phyloP scores from a whole-genome alignment of 1,139 yeast species.

The Yamadazyma conglobata region DNA sequence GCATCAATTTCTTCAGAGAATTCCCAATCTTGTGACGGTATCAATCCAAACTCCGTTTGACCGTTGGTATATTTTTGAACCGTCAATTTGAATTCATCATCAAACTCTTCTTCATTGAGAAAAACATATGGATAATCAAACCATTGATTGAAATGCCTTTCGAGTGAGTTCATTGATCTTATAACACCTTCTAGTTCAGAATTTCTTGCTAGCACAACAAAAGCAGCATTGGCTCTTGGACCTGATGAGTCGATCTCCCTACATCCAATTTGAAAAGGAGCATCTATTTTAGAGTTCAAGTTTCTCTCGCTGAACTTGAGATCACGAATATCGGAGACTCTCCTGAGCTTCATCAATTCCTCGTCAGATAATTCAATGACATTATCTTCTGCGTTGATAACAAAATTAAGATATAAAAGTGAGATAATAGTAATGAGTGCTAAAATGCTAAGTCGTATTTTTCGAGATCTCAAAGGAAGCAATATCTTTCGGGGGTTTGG shows the following conservation, averaged over 20 bases:
- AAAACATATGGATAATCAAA: constrained; percentile 87
- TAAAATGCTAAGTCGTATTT: no score
- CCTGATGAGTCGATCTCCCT: constrained; percentile 29
- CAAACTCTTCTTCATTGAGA: constrained; percentile 73
- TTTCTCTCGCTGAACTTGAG: constrained; percentile 13
- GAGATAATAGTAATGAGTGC: no score
- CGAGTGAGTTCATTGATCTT: constrained; percentile 66
- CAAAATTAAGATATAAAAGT: no score
- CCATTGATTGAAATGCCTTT: constrained; percentile 88
- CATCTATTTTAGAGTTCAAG: constrained; percentile 30
- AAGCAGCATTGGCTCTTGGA: constrained; percentile 66
- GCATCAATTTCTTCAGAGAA: constrained; percentile 29
- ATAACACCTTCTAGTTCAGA: constrained; percentile 68
- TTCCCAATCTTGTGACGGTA: constrained; percentile 68
- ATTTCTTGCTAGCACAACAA: constrained; percentile 81
- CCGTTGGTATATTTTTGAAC: constrained; percentile 52
- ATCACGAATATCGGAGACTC: constrained; percentile 7
- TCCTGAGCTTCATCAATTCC: constrained; percentile 7
- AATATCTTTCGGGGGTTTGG: no score
- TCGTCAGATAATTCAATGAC: constrained; percentile 10
- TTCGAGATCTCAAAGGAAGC: no score
- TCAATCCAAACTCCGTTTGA: constrained; percentile 63
- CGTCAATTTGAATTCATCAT: constrained; percentile 52
- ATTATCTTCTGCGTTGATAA: constrained; percentile 4
- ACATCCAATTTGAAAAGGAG: constrained; percentile 55